A percentile compares a stretch with the other conserved stretches of the same genome.
phyloP scores from a whole-genome alignment of 2,329 filamentous ascomycete genomes.

The Ampelomyces quisqualis region DNA sequence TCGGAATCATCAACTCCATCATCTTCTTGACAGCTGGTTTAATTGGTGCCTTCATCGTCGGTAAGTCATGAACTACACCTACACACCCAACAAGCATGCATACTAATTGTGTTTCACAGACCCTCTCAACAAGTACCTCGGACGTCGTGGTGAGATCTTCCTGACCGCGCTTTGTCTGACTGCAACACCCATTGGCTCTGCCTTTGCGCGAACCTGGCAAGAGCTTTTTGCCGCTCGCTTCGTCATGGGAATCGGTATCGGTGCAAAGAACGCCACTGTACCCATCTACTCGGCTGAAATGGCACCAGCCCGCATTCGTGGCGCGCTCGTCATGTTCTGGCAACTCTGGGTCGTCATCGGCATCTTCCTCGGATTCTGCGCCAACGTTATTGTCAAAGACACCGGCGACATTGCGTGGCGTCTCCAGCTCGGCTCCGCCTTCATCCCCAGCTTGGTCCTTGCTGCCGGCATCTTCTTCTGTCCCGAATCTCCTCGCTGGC shows the following conservation, averaged over 20 bases:
- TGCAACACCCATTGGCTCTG: constrained; percentile 42
- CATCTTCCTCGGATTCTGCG: constrained; percentile 42
- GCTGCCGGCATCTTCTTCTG: constrained; percentile 35
- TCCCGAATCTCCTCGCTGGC: constrained; percentile 35
- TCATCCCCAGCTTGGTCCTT: constrained; percentile 37
- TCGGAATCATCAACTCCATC: constrained; percentile 39
- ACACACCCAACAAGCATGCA: not conserved
- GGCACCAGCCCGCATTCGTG: constrained; percentile 38
- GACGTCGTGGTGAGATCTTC: constrained; percentile 43
- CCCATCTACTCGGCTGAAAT: constrained; percentile 41
- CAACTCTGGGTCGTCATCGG: constrained; percentile 44
- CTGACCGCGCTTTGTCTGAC: constrained; percentile 40
- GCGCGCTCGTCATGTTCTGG: constrained; percentile 45
- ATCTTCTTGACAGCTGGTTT: constrained; percentile 45
- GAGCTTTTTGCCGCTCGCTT: constrained; percentile 40
- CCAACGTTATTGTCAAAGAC: constrained; percentile 34
- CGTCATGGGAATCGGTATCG: constrained; percentile 41
- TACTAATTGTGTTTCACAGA: constrained; percentile 33
- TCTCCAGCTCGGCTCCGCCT: constrained; percentile 23
- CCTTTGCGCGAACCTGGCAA: constrained; percentile 41
- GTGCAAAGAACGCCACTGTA: constrained; percentile 37
- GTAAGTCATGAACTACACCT: not conserved
- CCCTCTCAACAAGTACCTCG: constrained; percentile 43
- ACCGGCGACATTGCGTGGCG: constrained; percentile 38
- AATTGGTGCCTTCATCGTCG: constrained; percentile 22